Conservation (phyloP, 2,329 filamentous ascomycete genomes). For the Trichoderma brevicompactum region DNA sequence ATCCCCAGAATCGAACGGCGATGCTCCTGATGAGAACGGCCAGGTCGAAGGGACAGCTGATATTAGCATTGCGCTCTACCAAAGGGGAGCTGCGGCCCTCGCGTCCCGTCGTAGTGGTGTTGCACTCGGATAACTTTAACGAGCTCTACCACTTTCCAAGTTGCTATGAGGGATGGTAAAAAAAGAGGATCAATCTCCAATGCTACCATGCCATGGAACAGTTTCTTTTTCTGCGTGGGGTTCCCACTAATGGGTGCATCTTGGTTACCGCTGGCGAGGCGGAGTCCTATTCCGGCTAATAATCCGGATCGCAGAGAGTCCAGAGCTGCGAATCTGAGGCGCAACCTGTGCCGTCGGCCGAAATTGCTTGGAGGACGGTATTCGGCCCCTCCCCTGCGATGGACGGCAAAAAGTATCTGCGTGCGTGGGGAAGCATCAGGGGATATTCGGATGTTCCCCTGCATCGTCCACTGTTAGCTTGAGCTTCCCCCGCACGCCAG, state of each 20-base stretch:
- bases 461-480: slow-evolving; percentile 15
- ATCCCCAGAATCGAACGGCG: background rate
- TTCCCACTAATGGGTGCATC: background rate
- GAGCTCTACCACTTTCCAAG: background rate
- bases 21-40: background rate
- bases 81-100: background rate
- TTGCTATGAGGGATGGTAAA: background rate
- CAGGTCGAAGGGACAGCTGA: background rate
- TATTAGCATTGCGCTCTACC: background rate
- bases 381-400: slow-evolving; percentile 2
- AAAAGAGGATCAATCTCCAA: background rate
- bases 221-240: slow-evolving; percentile 14
- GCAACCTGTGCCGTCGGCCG: slow-evolving; percentile 9
- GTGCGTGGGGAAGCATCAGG: slow-evolving; percentile 24
- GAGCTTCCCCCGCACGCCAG: slow-evolving; percentile 24
- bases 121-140: slow-evolving; percentile 15
- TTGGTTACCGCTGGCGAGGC: slow-evolving; percentile 2
- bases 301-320: background rate
- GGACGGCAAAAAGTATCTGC: slow-evolving; percentile 20
- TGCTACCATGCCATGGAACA: slow-evolving; percentile 23
- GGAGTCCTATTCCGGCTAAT: slow-evolving; percentile 17
- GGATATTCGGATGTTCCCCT: slow-evolving; percentile 8
- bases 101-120: background rate
- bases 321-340: background rate
- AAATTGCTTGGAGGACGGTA: background rate